Base-by-base conservation (phyloP, 805 yeast genomes). In the Zygotorulaspora chibaensis region DNA sequence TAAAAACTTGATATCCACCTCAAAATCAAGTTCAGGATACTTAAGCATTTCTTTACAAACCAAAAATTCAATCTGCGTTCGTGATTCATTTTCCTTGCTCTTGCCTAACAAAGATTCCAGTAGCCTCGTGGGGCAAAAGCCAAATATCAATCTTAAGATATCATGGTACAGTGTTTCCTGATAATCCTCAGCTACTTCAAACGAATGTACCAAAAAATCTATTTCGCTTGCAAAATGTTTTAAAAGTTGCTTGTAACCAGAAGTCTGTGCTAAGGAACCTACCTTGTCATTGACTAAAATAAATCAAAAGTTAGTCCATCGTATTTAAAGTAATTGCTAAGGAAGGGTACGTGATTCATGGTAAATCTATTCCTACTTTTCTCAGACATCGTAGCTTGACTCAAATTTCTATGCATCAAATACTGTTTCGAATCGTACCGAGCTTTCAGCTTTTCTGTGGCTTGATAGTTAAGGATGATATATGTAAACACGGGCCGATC, bases 11-110 rank as follows among this genome's bases (percentile, higher is more conserved):
- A 57, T 51, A 20, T 56, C 57, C 27, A 51, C 49, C 15, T 43
- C 42, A 25, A 55, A 44, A 36, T 59, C 61, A 8, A 57, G 40
- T 23, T 56, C 59, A 3, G 56, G 55, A 40, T 52, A 47, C 26
- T 46, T 48, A 8, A 37, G 33, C 20, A 56, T 29, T 17, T 54
- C 56, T 17, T 36, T 34, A 18, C 40, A 46, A 26, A 58, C 26
- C 13, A 46, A 26, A 13, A 6, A 15, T 33, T 38, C 40, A 26
- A 43, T 25, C 25, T 43, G 42, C n/a, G 35, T 11, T 25, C 47
- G 38, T 35, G 38, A 17, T 12, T 5, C 18, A 4, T 37, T 29
- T 9, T 27, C 12, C 11, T 40, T 29, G 13, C 25, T 36, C 35
- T 34, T 43, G 16, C 28, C 40, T 27, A 43, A 38, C 33, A 43